Base-by-base conservation (phyloP, 108 stramenopile species). In the Aurantiochytrium sp. region DNA sequence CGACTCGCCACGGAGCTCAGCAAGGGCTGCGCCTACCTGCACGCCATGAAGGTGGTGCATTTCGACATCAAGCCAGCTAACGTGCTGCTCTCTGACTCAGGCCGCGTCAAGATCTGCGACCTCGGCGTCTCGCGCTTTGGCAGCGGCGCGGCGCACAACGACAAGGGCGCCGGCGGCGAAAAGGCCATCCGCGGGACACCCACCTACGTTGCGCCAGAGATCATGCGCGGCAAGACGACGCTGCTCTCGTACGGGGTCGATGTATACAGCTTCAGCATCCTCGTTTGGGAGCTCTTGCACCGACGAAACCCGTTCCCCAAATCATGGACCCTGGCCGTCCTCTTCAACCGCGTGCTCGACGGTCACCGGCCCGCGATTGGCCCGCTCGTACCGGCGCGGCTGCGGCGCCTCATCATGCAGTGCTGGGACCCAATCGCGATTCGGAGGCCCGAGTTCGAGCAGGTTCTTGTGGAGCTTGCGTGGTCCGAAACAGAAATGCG, bases 1-100 rank as follows among this genome's bases (percentile, higher is more conserved):
- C 73, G 73, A 12, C 73, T 81, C 42, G 73, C 73, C 32, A 81
- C 73, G 12, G 73, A 81, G 45, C 39, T 81, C 39, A 48, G 42
- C 45, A 41, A 48, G 32, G 73, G 73, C 39, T 41, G 42, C 30
- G 73, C 73, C 1, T 81, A 48, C 73, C 6, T 81, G 21, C 73
- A 81, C 30, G 39, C 73, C 39, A 81, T 81, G 73, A 81, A 48
- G 45, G 73, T 48, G 8, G 73, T 81, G n/a, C 73, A 81, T 42
- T 81, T 81, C 32, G 73, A 81, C 45, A 81, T 81, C 30, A 81
- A 81, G 24, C 73, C 73, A 12, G 73, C 73, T 27, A 81, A 81
- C 45, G 45, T 81, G 27, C 45, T 81, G n/a, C 30, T 81, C n/a
- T 48, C 73, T 12, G 73, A 81, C 45, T 81, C 73, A 42, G 73